Percentiles rank a stretch among this genome's conserved stretches.
Evolutionary conservation across 2,329 filamentous ascomycete genomes (phyloP).

Genomic region (Neopestalotiopsis sp.): DNA sequence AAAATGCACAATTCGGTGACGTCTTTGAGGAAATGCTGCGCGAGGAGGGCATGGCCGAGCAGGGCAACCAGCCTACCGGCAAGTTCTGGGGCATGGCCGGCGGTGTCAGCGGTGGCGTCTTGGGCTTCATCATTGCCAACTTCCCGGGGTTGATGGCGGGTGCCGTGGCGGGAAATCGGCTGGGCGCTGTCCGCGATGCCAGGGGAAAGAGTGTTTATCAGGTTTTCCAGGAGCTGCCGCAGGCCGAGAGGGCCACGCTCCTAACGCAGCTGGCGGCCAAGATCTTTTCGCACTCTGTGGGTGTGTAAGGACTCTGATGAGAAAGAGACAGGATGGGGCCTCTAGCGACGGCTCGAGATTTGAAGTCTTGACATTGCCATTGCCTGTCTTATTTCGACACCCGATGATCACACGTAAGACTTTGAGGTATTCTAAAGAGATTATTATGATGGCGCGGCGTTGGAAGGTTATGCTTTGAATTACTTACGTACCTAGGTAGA

Average conservation of each 20-base stretch:
- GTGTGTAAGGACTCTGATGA: conserved; percentile 42
- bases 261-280: conserved; percentile 84
- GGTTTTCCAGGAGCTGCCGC: conserved; percentile 87
- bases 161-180: conserved; percentile 86
- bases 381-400: conserved; percentile 18
- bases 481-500: not conserved
- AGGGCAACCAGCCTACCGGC: conserved; percentile 64
- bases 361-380: not conserved
- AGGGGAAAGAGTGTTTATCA: conserved; percentile 94
- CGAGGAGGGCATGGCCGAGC: conserved; percentile 82
- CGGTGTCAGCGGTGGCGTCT: conserved; percentile 82
- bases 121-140: conserved; percentile 96
- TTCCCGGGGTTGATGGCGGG: conserved; percentile 88
- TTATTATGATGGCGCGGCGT: not conserved
- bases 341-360: not conserved
- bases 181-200: conserved; percentile 89
- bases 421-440: not conserved
- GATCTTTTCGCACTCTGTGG: conserved; percentile 82
- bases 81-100: conserved; percentile 90
- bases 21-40: conserved; percentile 90
- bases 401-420: not conserved
- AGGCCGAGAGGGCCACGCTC: conserved; percentile 79
- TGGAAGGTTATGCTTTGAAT: not conserved
- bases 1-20: conserved; percentile 84
- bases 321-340: no score